Percentiles rank a stretch among this genome's conserved stretches.
phyloP scores from a whole-genome alignment of 306 rosid species.

The Myrica gale region DNA sequence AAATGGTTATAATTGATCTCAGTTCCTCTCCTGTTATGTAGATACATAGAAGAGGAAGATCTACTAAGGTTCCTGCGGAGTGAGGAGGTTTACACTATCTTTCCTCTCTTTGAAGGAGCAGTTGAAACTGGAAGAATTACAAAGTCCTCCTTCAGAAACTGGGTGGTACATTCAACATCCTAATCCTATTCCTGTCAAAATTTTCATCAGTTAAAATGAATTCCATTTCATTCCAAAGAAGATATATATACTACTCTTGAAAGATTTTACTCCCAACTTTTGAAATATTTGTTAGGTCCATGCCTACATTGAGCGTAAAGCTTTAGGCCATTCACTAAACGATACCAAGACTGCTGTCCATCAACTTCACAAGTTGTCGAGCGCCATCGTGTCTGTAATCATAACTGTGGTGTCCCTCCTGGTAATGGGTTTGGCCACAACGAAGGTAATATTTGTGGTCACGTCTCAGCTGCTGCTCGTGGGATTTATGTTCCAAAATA shows the following conservation, averaged over 20 bases:
- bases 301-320: slow-evolving; percentile 50
- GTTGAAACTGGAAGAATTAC: slow-evolving; percentile 38
- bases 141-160: slow-evolving; percentile 46
- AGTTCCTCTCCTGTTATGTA: background rate
- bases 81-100: slow-evolving; percentile 45
- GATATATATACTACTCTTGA: background rate
- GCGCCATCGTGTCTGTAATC: slow-evolving; percentile 42
- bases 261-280: background rate
- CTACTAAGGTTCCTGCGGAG: slow-evolving; percentile 37
- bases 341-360: slow-evolving; percentile 55
- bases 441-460: slow-evolving; percentile 49
- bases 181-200: no score
- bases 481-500: slow-evolving; percentile 58
- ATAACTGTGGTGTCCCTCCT: slow-evolving; percentile 40
- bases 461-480: slow-evolving; percentile 51
- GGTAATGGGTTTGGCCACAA: slow-evolving; percentile 51
- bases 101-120: slow-evolving; percentile 50
- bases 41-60: slow-evolving; percentile 50
- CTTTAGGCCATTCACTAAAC: slow-evolving; percentile 48
- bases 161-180: slow-evolving; percentile 40
- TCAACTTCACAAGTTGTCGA: slow-evolving; percentile 54
- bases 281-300: slow-evolving; percentile 22
- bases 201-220: no score
- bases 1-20: background rate
- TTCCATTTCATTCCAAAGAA: no score